A percentile compares a stretch with the other conserved stretches of the same genome.
phyloP scores from a whole-genome alignment of 2,329 filamentous ascomycete species.

The Cryoendolithus antarcticus region DNA sequence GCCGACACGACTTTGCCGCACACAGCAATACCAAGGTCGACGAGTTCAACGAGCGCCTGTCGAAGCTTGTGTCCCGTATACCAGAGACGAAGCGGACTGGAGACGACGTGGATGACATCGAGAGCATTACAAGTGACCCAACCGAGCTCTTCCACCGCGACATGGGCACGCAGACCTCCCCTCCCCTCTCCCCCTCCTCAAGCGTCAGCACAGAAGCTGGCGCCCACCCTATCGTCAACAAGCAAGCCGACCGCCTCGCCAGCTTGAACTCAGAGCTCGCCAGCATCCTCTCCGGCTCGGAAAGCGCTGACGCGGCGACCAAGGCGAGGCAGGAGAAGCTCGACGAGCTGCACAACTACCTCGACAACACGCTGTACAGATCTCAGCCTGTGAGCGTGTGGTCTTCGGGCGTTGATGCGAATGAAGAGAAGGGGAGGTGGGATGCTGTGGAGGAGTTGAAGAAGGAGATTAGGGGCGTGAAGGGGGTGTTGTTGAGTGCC shows the following conservation, averaged over 20 bases:
- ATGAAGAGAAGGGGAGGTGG: conserved; percentile 24
- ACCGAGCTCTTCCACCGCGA: conserved; percentile 73
- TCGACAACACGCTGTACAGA: conserved; percentile 47
- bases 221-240: conserved; percentile 14
- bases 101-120: conserved; percentile 33
- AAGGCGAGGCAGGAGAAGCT: conserved; percentile 39
- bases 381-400: conserved; percentile 28
- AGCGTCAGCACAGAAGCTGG: conserved; percentile 8
- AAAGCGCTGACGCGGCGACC: conserved; percentile 40
- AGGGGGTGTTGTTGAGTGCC: conserved; percentile 64
- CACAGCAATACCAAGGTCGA: conserved; percentile 41
- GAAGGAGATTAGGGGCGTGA: conserved; percentile 64
- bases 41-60: conserved; percentile 43
- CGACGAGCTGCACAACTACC: conserved; percentile 48
- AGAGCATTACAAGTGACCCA: conserved; percentile 47
- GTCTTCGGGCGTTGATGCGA: conserved; percentile 11
- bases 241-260: conserved; percentile 25
- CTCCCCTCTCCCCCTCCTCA: conserved; percentile 32
- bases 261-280: conserved; percentile 39
- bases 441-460: conserved; percentile 64
- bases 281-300: conserved; percentile 37
- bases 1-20: conserved; percentile 45
- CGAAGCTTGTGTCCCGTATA: conserved; percentile 19
- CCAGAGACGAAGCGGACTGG: conserved; percentile 15
- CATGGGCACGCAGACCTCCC: conserved; percentile 64